Conservation (phyloP, 805 yeast genomes). For the Candida broadrunensis region DNA sequence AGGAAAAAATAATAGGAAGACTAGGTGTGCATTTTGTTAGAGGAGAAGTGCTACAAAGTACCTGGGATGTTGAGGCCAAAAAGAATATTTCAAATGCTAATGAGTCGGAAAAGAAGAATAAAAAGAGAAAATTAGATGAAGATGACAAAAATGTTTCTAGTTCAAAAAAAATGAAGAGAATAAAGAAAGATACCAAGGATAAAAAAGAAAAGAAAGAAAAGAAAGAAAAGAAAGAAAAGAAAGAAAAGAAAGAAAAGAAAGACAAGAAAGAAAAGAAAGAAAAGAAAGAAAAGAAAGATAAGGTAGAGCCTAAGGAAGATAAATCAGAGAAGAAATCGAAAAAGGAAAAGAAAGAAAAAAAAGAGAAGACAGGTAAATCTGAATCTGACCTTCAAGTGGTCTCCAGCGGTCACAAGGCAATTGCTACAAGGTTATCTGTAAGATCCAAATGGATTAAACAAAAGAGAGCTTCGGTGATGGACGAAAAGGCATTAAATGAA, state of each 20-base stretch:
- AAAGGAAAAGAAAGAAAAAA: slow-evolving; percentile 14
- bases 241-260: slow-evolving; percentile 23
- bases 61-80: slow-evolving; percentile 67
- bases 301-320: slow-evolving; percentile 16
- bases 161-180: slow-evolving; percentile 19
- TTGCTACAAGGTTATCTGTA: slow-evolving; percentile 48
- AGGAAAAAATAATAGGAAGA: slow-evolving; percentile 72
- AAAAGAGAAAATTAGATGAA: slow-evolving; percentile 15
- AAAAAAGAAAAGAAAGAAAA: slow-evolving; percentile 23
- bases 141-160: slow-evolving; percentile 20
- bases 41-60: slow-evolving; percentile 80
- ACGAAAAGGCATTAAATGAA: slow-evolving; percentile 83
- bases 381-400: slow-evolving; percentile 1
- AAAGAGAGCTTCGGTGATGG: slow-evolving; percentile 89
- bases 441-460: slow-evolving; percentile 87
- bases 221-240: slow-evolving; percentile 20
- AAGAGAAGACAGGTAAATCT: slow-evolving; percentile 10
- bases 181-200: slow-evolving; percentile 14
- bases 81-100: slow-evolving; percentile 7
- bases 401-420: slow-evolving; percentile 4
- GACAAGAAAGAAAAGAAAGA: slow-evolving; percentile 22
- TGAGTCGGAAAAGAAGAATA: slow-evolving; percentile 15
- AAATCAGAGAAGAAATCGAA: slow-evolving; percentile 16
- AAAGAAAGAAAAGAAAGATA: slow-evolving; percentile 18
- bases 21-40: slow-evolving; percentile 86